These are phyloP conservation scores for Oemleria cerasiformis DNA, from an alignment of 306 rosid genomes.

Conservation along the genomic window DNA sequence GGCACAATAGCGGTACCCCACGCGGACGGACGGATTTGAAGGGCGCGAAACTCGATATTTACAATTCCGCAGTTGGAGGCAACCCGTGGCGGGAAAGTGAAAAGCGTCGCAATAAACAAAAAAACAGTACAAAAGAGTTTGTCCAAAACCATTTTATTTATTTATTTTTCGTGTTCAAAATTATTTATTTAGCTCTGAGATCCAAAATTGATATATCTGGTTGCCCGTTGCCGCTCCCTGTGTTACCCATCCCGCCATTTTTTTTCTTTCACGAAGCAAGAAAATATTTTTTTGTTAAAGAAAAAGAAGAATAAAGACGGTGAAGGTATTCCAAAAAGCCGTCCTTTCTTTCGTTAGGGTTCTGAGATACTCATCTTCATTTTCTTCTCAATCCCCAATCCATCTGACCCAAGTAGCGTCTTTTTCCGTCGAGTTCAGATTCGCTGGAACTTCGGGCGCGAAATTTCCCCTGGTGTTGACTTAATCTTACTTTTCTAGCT, in stretches of 20 bases:
- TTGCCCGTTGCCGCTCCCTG: constrained; percentile 9
- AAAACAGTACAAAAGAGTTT: background rate
- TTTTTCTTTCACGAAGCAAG: background rate
- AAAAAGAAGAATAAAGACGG: background rate
- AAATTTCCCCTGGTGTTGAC: background rate
- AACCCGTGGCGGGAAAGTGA: background rate
- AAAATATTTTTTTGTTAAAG: background rate
- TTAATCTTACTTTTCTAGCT: background rate
- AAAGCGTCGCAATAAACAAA: background rate
- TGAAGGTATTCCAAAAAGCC: background rate
- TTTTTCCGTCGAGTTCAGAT: background rate
- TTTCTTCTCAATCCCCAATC: background rate
- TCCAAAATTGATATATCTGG: background rate
- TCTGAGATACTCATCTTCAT: background rate
- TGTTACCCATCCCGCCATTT: background rate
- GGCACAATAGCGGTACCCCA: background rate
- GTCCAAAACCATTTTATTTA: background rate
- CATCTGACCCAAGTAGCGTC: background rate
- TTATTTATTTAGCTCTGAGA: background rate
- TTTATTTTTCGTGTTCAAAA: background rate
- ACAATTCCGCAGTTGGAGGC: background rate
- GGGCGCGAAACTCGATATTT: background rate
- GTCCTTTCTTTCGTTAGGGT: background rate
- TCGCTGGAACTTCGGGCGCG: background rate
- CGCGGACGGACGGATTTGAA: background rate